Evolutionary conservation across 257 asterid genomes (phyloP).

Genomic region (Capsicum baccatum): DNA sequence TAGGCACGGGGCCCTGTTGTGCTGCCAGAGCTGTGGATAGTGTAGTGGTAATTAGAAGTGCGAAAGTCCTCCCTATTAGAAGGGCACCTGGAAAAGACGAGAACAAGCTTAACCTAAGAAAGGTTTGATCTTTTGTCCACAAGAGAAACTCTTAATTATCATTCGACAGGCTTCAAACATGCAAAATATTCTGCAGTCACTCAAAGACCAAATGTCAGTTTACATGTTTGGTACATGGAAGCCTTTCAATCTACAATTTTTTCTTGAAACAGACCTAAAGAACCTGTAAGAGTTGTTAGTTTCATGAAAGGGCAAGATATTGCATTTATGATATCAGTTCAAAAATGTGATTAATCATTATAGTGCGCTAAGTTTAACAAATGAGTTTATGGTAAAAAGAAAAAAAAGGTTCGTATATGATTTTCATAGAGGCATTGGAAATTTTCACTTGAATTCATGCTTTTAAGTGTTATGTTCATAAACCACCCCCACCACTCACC

Average conservation of each 20-base stretch:
- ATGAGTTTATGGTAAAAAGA: background rate
- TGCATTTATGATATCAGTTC: background rate
- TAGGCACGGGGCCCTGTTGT: constrained; percentile 68
- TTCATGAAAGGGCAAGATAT: background rate
- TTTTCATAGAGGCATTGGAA: background rate
- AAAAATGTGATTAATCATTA: background rate
- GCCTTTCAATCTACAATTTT: background rate
- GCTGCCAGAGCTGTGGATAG: constrained; percentile 96
- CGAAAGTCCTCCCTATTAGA: constrained; percentile 77
- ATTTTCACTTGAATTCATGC: background rate
- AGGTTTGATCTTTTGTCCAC: constrained; percentile 7
- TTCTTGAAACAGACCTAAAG: constrained; percentile 3
- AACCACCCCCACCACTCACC: background rate
- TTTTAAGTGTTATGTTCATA: background rate
- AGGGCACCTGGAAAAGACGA: constrained; percentile 66
- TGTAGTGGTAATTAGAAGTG: constrained; percentile 77
- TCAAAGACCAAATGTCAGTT: background rate
- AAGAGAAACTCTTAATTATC: background rate
- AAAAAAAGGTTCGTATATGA: background rate
- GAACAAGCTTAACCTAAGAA: constrained; percentile 29
- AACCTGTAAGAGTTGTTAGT: background rate
- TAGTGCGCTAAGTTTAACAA: background rate
- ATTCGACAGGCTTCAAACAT: background rate
- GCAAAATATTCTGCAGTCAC: background rate
- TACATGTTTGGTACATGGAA: background rate